phyloP scores from a whole-genome alignment of 768 basidiomycete genomes.

The Pulveroboletus frians region DNA sequence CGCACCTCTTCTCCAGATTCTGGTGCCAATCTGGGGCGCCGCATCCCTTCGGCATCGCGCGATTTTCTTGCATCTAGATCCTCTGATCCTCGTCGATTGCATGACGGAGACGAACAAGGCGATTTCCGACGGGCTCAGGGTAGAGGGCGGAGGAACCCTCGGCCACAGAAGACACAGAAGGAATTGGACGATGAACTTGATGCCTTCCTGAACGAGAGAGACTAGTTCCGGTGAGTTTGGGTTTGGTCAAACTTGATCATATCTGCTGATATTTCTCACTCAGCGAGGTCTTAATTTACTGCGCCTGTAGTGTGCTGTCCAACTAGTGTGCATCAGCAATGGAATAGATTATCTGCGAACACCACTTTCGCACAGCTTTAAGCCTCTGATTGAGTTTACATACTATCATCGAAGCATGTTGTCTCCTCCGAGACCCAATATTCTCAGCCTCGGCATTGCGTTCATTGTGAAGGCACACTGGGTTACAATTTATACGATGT shows the following conservation, averaged over 20 bases:
- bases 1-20: slow-evolving; percentile 47
- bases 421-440: neutral
- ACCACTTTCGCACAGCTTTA: slow-evolving; percentile 6
- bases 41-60: slow-evolving; percentile 39
- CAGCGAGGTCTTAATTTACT: neutral
- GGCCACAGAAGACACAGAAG: slow-evolving; percentile 57
- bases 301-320: neutral
- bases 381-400: too few species aligned
- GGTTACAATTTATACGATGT: neutral
- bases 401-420: too few species aligned
- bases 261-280: slow-evolving; percentile 4
- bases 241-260: neutral
- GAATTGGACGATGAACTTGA: slow-evolving; percentile 83
- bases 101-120: slow-evolving; percentile 22
- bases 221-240: slow-evolving; percentile 24
- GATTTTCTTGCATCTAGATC: slow-evolving; percentile 17
- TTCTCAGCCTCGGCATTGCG: too few species aligned
- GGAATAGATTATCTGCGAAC: slow-evolving; percentile 4
- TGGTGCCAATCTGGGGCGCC: slow-evolving; percentile 38
- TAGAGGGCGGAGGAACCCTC: slow-evolving; percentile 36
- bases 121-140: slow-evolving; percentile 26
- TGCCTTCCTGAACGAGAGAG: slow-evolving; percentile 59
- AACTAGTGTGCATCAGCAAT: slow-evolving; percentile 3
- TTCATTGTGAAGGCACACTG: neutral
- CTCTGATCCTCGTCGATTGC: slow-evolving; percentile 15